A percentile compares a stretch with the other conserved stretches of the same genome.
phyloP scores from a whole-genome alignment of 2,329 filamentous ascomycete genomes.

The Macrophomina pseudophaseolina region DNA sequence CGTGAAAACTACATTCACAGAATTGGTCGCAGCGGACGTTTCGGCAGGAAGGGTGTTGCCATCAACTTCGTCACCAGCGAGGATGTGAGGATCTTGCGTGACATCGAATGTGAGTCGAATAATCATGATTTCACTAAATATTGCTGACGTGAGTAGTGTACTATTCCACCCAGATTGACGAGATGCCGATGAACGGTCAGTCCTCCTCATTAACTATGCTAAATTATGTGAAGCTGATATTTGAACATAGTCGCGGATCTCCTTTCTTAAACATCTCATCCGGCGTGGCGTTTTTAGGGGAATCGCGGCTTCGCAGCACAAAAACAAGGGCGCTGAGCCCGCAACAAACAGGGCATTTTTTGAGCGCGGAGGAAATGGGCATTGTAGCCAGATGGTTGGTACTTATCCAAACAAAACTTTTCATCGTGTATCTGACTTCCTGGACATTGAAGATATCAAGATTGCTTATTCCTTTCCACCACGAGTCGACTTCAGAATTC shows the following conservation, averaged over 20 bases:
- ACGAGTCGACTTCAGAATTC: neutral
- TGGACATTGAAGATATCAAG: constrained; percentile 22
- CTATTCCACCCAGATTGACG: constrained; percentile 95
- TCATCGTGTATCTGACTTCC: constrained; percentile 6
- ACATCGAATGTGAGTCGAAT: constrained; percentile 79
- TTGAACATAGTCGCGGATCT: constrained; percentile 15
- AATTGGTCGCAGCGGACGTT: constrained; percentile 92
- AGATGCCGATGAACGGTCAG: constrained; percentile 89
- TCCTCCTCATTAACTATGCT: neutral
- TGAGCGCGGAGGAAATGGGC: constrained; percentile 30
- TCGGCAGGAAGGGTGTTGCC: constrained; percentile 96
- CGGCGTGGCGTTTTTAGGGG: neutral
- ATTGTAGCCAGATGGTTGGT: constrained; percentile 30
- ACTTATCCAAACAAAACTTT: neutral
- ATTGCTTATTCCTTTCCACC: constrained; percentile 20
- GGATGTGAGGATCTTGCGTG: constrained; percentile 93
- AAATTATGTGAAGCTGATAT: neutral
- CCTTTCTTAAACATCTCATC: constrained; percentile 16
- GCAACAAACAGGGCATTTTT: neutral
- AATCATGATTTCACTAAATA: neutral
- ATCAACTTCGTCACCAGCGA: constrained; percentile 99
- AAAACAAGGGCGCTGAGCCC: constrained; percentile 18
- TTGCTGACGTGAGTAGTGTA: constrained; percentile 67
- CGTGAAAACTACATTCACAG: constrained; percentile 99
- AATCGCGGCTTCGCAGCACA: neutral